Conservation (phyloP, 1,139 yeast species). For the Taphrina betulina region DNA sequence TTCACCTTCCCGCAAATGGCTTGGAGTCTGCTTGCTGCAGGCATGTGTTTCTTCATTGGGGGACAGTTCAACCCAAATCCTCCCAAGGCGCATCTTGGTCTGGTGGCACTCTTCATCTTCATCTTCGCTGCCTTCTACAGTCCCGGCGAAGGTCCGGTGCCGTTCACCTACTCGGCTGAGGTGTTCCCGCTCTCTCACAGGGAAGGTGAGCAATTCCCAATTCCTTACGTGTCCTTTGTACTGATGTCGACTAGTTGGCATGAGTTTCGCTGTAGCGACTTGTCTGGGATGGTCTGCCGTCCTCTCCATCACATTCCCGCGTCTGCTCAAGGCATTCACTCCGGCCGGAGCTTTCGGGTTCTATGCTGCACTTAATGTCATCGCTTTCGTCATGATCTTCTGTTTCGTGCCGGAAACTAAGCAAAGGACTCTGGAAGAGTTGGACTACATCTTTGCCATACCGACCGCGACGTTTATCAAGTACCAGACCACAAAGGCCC, state of each 20-base stretch:
- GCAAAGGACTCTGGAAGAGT: slow-evolving; percentile 59
- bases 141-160: slow-evolving; percentile 87
- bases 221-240: no score
- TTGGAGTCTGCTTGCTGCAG: slow-evolving; percentile 64
- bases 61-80: slow-evolving; percentile 40
- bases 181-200: slow-evolving; percentile 82
- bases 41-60: slow-evolving; percentile 73
- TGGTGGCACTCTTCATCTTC: slow-evolving; percentile 70
- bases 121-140: slow-evolving; percentile 72
- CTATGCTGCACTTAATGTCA: slow-evolving; percentile 73
- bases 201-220: no score
- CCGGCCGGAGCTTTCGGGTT: slow-evolving; percentile 71
- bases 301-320: slow-evolving; percentile 81
- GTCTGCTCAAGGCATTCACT: slow-evolving; percentile 61
- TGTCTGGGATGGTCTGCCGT: slow-evolving; percentile 84
- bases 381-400: slow-evolving; percentile 56
- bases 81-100: slow-evolving; percentile 57
- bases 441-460: slow-evolving; percentile 51
- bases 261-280: slow-evolving; percentile 80
- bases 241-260: no score
- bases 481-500: slow-evolving; percentile 43
- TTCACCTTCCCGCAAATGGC: slow-evolving; percentile 76
- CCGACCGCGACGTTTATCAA: slow-evolving; percentile 44
- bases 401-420: slow-evolving; percentile 63
- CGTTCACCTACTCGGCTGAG: slow-evolving; percentile 86